These are phyloP conservation scores for Colletotrichum aenigma DNA, from an alignment of 2,329 filamentous ascomycete genomes.

Conservation along the genomic window DNA sequence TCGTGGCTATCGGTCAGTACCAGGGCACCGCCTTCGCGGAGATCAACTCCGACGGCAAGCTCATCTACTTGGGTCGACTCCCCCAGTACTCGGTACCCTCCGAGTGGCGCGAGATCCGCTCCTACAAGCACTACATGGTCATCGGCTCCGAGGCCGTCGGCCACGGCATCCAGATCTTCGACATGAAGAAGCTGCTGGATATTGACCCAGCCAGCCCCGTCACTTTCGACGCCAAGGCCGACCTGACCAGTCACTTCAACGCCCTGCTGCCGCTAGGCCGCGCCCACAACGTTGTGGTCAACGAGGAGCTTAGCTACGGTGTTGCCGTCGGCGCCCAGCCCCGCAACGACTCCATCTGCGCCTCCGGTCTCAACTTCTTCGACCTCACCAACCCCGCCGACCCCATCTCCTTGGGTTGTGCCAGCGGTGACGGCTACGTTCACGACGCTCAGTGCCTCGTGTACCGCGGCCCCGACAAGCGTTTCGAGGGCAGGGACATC, in stretches of 20 bases:
- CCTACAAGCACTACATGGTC: slow-evolving; percentile 39
- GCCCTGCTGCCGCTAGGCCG: slow-evolving; percentile 27
- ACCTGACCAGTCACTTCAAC: slow-evolving; percentile 36
- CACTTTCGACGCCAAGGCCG: slow-evolving; percentile 31
- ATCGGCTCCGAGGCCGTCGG: slow-evolving; percentile 43
- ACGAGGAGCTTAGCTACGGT: slow-evolving; percentile 51
- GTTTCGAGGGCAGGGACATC: slow-evolving; percentile 54
- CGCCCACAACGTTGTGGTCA: slow-evolving; percentile 54
- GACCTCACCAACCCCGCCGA: slow-evolving; percentile 59
- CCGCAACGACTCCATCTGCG: slow-evolving; percentile 42
- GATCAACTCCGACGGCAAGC: slow-evolving; percentile 41
- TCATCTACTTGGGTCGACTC: slow-evolving; percentile 48
- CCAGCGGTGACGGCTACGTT: slow-evolving; percentile 59
- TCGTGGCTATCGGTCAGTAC: slow-evolving; percentile 46
- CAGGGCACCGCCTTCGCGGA: slow-evolving; percentile 52
- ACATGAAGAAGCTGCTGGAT: slow-evolving; percentile 57
- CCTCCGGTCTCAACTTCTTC: slow-evolving; percentile 60
- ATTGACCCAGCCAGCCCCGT: slow-evolving; percentile 43
- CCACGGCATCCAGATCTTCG: slow-evolving; percentile 66
- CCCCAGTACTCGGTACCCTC: slow-evolving; percentile 20
- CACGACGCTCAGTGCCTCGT: slow-evolving; percentile 65
- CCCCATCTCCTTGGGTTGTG: slow-evolving; percentile 57
- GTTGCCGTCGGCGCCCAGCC: slow-evolving; percentile 49
- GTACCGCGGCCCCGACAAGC: slow-evolving; percentile 54
- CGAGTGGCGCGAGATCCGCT: slow-evolving; percentile 38